phyloP scores from a whole-genome alignment of 306 rosid species.

The Rosa lucieae region DNA sequence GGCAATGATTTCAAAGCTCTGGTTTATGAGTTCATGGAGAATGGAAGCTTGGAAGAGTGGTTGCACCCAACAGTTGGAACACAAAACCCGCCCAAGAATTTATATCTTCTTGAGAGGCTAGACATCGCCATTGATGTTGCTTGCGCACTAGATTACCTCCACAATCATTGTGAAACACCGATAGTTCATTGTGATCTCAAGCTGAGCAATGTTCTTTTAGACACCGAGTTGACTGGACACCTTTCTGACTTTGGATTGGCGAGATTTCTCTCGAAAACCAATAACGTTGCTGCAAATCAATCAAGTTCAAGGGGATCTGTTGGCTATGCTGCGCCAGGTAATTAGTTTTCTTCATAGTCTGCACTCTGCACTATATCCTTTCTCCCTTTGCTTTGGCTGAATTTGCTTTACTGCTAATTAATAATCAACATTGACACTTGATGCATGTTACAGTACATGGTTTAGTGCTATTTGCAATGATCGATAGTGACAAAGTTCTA shows the following conservation, averaged over 20 bases:
- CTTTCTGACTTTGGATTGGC: background rate
- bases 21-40: constrained; percentile 2
- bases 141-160: background rate
- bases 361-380: background rate
- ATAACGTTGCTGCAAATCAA: background rate
- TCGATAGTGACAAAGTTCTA: background rate
- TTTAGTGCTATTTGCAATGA: background rate
- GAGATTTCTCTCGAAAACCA: background rate
- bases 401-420: no score
- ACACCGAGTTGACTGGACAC: background rate
- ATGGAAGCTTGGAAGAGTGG: background rate
- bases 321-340: background rate
- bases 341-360: background rate
- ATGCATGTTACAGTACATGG: background rate
- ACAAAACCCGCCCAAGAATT: background rate
- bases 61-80: background rate
- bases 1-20: background rate
- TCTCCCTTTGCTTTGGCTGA: background rate
- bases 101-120: background rate
- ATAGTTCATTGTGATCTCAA: background rate
- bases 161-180: background rate
- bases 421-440: no score
- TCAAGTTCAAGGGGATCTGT: background rate
- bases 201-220: background rate
- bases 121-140: background rate